Base-by-base conservation (phyloP, 495 filamentous ascomycete genomes). In the Achaetomiella virescens region DNA sequence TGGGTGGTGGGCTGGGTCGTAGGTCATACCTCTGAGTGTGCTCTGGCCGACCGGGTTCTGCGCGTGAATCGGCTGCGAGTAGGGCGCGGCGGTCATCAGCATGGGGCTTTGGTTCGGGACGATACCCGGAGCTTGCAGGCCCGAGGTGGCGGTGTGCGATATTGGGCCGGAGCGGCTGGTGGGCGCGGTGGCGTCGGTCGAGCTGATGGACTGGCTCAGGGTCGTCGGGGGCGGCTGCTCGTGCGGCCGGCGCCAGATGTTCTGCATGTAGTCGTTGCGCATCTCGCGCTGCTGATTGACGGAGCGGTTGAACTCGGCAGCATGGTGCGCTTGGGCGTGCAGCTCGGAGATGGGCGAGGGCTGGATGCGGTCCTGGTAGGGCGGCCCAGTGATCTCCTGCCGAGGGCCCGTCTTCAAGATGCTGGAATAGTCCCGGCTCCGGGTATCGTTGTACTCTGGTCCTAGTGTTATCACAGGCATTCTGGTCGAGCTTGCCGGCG, bases 301-400 rank as follows among this genome's bases (percentile, higher is more conserved):
- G 27, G 77, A 74, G 62, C 91, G 91, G 71, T 95, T 97, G 74
- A 84, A 95, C 63, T 97, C 91, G 31, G 90, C 88, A 4, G 91
- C 85, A 38, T 93, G 89, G 29, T 87, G 80, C 27, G 91, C 91
- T 64, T 97, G 91, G 48, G 88, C 88, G 55, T 95, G 75, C 53
- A 97, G 84, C 60, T 97, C 92, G n/a, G 82, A 71, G 5, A 84
- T 77, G n/a, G 87, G 80, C 60, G 84, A 92, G 15, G 88, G 74
- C 68, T 91, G 87, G 12, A 83, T 87, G 45, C 89, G 81, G 67
- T 97, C 95, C 68, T 90, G 86, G 69, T 96, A 98, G 2, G 91
- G 79, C 22, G 86, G 84, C 18, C 93, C 95, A 3, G 88, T 84
- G 54, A 96, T 81, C 66, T 97, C 93, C 66, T 97, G 93, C 25